Evolutionary conservation across 1,284 basidiomycete genomes (phyloP).

Genomic region (Rhodotorula mucilaginosa): DNA sequence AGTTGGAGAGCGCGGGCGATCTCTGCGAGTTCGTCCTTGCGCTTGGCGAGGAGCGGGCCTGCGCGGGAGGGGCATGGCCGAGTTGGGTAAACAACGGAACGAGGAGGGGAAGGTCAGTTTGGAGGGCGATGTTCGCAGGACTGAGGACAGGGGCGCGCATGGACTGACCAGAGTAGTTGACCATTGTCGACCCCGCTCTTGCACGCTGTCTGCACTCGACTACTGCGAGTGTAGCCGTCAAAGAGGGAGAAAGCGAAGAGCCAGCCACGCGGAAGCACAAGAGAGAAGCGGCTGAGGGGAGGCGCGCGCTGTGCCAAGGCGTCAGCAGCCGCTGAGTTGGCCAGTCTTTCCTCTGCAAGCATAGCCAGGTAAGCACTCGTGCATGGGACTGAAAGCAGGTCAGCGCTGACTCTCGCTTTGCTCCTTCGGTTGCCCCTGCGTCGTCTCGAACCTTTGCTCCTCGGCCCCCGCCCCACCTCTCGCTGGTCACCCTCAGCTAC

Average conservation of each 20-base stretch:
- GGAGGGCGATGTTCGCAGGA: too few species aligned
- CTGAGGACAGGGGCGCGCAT: background rate
- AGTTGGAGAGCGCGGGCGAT: slow-evolving; percentile 10
- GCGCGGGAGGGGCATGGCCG: background rate
- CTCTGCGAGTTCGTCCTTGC: slow-evolving; percentile 14
- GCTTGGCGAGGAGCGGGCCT: slow-evolving; percentile 8
- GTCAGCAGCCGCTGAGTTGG: too few species aligned
- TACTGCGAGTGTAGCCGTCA: background rate
- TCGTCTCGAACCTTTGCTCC: background rate
- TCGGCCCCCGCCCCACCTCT: background rate
- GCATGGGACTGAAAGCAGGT: too few species aligned
- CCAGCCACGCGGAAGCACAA: background rate
- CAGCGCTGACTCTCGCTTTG: too few species aligned
- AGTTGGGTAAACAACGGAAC: background rate
- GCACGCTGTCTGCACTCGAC: too few species aligned
- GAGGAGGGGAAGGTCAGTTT: background rate
- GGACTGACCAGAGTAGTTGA: background rate
- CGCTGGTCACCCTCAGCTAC: background rate
- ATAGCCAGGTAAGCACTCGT: too few species aligned
- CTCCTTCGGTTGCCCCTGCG: too few species aligned
- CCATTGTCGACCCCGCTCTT: background rate
- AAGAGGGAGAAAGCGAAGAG: background rate
- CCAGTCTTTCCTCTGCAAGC: too few species aligned
- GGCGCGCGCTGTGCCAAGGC: background rate
- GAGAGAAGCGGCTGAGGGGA: background rate